phyloP scores from a whole-genome alignment of 306 rosid genomes.

The Abrus precatorius region DNA sequence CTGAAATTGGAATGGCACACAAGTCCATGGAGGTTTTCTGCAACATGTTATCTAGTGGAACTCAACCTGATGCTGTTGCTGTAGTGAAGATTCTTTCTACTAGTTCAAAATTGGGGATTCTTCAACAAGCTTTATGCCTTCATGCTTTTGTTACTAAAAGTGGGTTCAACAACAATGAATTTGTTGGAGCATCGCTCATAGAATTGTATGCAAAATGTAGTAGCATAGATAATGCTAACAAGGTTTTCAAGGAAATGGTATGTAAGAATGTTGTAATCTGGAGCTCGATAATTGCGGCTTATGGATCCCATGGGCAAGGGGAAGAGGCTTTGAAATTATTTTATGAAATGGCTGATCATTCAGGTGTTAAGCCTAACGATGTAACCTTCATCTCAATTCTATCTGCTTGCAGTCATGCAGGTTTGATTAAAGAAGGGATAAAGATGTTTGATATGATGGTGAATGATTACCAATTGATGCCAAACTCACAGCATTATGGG shows the following conservation, averaged over 20 bases:
- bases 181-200: constrained; percentile 74
- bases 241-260: constrained; percentile 62
- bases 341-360: constrained; percentile 60
- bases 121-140: constrained; percentile 72
- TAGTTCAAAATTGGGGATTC: constrained; percentile 70
- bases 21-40: constrained; percentile 66
- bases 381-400: constrained; percentile 74
- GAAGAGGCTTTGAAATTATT: constrained; percentile 61
- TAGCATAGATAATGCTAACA: constrained; percentile 60
- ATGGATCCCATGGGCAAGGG: constrained; percentile 82
- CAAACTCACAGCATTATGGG: constrained; percentile 70
- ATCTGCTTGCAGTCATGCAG: constrained; percentile 89
- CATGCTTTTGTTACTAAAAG: constrained; percentile 63
- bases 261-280: constrained; percentile 79
- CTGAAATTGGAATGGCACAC: constrained; percentile 74
- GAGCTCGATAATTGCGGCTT: constrained; percentile 86
- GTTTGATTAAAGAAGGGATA: constrained; percentile 77
- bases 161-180: constrained; percentile 57
- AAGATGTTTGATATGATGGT: constrained; percentile 68
- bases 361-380: constrained; percentile 63
- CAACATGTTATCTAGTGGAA: constrained; percentile 61
- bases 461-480: constrained; percentile 59
- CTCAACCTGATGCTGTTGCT: constrained; percentile 75
- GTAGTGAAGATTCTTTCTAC: constrained; percentile 78
- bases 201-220: constrained; percentile 84